Base-by-base conservation (phyloP, 164 flowering plant species). In the Santalum album region DNA sequence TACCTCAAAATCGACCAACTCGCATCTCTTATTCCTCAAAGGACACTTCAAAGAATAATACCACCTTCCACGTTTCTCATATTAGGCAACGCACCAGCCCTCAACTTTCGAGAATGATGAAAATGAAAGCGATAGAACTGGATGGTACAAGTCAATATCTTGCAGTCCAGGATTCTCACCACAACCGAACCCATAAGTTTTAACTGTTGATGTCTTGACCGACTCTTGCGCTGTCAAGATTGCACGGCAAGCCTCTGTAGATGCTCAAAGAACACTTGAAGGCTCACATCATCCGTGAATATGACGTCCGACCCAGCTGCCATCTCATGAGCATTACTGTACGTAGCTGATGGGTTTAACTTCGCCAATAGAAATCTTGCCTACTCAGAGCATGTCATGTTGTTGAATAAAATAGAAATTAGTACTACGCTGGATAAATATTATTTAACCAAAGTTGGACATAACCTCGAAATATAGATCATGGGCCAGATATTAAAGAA, bases 241-340 rank as follows among this genome's bases (percentile, higher is more conserved):
- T 90, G 96, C 63, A 90, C 98, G 1, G 88, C 98, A 58, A 90
- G 66, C 76, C 74, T 80, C 72, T 90, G 98, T 45, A 90, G 98
- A 76, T 90, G 98, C 69, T 87, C 95, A 32, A 87, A 73, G 76
- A 90, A 90, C 17, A 90, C 96, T 72, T 86, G 92, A 25, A 90
- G 78, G 61, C 96, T 87, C 53, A 90, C 98, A 60, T 90, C 98
- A 49, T 90, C 98, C 0, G 98, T 87, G 75, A 87, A 87, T 57
- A 90, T 90, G 45, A 90, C 75, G 57, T 90, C 98, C n/a, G 90
- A 75, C 10, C 94, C 98, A 36, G 84, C 58, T 17, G 84, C 73
- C 63, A 84, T 74, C 35, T 87, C 95, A 18, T 72, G 72, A 18
- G 80, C 75, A 53, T 83, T 85, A 48, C 68, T 87, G 68, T 87